phyloP scores from a whole-genome alignment of 2,329 filamentous ascomycete genomes.

The Stagonosporopsis tanaceti region DNA sequence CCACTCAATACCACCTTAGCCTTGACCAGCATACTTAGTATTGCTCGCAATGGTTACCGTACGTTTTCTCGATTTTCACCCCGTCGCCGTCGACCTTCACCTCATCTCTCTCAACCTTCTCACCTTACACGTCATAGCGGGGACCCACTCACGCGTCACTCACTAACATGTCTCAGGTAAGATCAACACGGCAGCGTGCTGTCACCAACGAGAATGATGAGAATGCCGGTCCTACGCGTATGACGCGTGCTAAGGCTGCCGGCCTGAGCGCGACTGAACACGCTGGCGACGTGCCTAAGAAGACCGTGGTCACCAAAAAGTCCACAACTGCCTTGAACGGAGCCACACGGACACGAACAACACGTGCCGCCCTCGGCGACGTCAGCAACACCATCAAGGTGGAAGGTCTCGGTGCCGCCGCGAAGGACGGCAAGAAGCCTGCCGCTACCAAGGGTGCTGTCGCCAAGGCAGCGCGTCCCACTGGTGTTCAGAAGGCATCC shows the following conservation, averaged over 20 bases:
- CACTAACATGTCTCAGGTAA: conserved; percentile 65
- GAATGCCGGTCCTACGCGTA: conserved; percentile 78
- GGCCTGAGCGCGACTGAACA: conserved; percentile 58
- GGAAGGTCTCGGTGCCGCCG: conserved; percentile 55
- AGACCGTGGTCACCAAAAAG: conserved; percentile 56
- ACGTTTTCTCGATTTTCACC: conserved; percentile 47
- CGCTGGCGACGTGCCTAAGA: conserved; percentile 66
- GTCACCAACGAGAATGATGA: conserved; percentile 95
- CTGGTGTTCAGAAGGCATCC: conserved; percentile 79
- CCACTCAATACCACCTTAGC: conserved; percentile 40
- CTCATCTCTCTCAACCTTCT: conserved; percentile 22
- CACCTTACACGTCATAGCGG: conserved; percentile 19
- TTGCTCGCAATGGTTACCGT: conserved; percentile 64
- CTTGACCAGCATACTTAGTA: conserved; percentile 48
- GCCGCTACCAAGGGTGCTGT: conserved; percentile 66
- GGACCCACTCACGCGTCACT: conserved; percentile 17
- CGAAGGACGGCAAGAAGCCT: conserved; percentile 73
- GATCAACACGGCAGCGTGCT: conserved; percentile 75
- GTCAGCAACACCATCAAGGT: conserved; percentile 93
- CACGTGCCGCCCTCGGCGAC: conserved; percentile 87
- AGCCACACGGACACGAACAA: conserved; percentile 61
- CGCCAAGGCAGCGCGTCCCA: conserved; percentile 76
- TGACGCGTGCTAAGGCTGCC: conserved; percentile 92
- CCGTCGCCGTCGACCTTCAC: conserved; percentile 13
- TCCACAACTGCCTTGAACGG: conserved; percentile 51